These are phyloP conservation scores for Lobosporangium transversale DNA, from an alignment of 192 early-diverging fungal genomes.

Conservation along the genomic window DNA sequence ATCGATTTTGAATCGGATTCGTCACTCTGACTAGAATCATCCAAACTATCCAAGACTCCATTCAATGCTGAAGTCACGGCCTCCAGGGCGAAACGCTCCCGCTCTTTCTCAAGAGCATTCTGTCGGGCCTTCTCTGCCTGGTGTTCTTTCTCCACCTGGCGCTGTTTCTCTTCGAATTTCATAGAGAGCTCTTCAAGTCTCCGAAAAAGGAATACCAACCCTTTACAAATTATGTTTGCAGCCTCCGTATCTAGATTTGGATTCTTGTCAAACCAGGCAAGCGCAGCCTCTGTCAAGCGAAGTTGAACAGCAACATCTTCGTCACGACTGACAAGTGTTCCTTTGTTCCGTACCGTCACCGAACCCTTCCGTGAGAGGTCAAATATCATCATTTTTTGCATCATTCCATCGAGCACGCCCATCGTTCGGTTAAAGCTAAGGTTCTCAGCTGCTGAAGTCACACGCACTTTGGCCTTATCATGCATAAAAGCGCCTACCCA, in stretches of 20 bases:
- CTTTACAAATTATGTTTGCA: conserved; percentile 45
- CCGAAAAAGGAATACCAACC: conserved; percentile 42
- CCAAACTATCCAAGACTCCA: conserved; percentile 32
- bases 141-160: conserved; percentile 21
- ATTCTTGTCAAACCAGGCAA: conserved; percentile 55
- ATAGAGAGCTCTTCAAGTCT: conserved; percentile 43
- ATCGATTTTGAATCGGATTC: conserved; percentile 44
- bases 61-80: conserved; percentile 40
- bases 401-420: conserved; percentile 49
- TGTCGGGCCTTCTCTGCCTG: conserved; percentile 12
- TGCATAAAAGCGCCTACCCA: conserved; percentile 48
- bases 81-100: conserved; percentile 37
- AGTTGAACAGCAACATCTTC: conserved; percentile 48
- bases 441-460: conserved; percentile 43
- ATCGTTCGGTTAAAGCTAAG: conserved; percentile 47
- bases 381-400: conserved; percentile 59
- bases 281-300: conserved; percentile 46
- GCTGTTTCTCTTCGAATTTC: conserved; percentile 47
- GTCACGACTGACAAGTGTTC: conserved; percentile 29
- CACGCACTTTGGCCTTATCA: conserved; percentile 38
- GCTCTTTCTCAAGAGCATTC: conserved; percentile 19
- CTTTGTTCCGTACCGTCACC: conserved; percentile 36
- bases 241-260: conserved; percentile 54
- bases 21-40: conserved; percentile 18
- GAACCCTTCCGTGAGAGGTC: conserved; percentile 52